These are phyloP conservation scores for Spongospora subterranea DNA, from an alignment of 208 protist genomes.

Conservation along the genomic window DNA sequence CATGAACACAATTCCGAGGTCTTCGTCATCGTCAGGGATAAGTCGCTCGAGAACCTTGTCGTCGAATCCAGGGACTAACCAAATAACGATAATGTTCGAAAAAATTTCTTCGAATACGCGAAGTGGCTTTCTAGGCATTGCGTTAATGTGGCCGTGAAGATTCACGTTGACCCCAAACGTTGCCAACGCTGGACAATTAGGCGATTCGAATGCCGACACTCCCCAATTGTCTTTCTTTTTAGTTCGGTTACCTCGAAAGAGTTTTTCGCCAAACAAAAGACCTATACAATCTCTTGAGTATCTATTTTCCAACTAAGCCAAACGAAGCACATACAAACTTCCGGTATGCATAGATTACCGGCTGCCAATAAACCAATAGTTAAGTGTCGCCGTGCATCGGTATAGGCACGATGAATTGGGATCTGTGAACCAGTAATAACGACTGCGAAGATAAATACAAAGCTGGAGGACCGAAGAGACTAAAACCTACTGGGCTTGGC, in stretches of 20 bases:
- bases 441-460: background rate
- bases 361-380: constrained; percentile 27
- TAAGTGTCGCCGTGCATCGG: constrained; percentile 48
- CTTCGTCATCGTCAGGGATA: constrained; percentile 35
- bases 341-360: constrained; percentile 12
- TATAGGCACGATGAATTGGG: constrained; percentile 22
- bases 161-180: constrained; percentile 33
- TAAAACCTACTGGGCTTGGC: background rate
- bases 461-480: background rate
- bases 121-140: constrained; percentile 49
- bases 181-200: constrained; percentile 20
- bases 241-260: constrained; percentile 55
- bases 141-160: background rate
- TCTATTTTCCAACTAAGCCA: background rate
- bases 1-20: constrained; percentile 7
- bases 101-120: constrained; percentile 39
- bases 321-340: constrained; percentile 53
- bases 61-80: constrained; percentile 57
- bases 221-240: constrained; percentile 56
- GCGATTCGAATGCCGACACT: constrained; percentile 47
- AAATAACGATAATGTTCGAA: constrained; percentile 48
- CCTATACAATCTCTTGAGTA: background rate
- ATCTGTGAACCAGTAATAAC: constrained; percentile 59
- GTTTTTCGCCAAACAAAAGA: constrained; percentile 46
- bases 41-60: constrained; percentile 4